Evolutionary conservation across 345 rosid genomes (phyloP), one percentile per base, ranked within the genome.

Genomic region (Gynandropsis gynandra): DNA sequence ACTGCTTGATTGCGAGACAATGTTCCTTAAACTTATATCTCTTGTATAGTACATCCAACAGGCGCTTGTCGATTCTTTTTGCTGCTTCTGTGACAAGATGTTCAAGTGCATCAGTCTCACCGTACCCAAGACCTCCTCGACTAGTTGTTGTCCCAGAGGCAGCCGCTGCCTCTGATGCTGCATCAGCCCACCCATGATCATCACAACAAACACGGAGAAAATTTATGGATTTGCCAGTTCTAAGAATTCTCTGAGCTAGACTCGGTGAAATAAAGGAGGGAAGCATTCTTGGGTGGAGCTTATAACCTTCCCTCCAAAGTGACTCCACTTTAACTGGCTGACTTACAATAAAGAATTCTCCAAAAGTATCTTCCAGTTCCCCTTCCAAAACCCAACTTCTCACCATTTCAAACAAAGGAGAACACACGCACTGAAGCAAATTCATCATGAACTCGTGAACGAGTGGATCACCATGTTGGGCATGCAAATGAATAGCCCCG

Each of bases 381-480:
- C 98, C 98, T 74, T 92, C 98, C 69, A 92, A 70, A 65, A 92
- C 98, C 98, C 98, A 92, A 55, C 90, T 85, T 80, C 95, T 85
- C 47, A 92, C 98, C 97, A 92, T 87, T 71, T 92, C 98, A 42
- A 92, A 88, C 59, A 92, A 78, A 0, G 98, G 98, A 56, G 94
- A 92, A 61, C 97, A 92, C 15, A 88, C 97, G 35, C 90, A 76
- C 38, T 61, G 68, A 12, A 92, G 94, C 67, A 92, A 76, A 47
- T 68, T 71, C 78, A 70, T 81, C 98, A 92, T 85, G 62, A 92
- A 92, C 34, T 81, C 86, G 39, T 76, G 88, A 47, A 87, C 98
- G 32, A 82, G 90, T n/a, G 87, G 85, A 58, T 92, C 95, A 37
- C 98, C 98, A 11, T 92, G 98, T 61, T 80, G 87, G 11, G 97